Evolutionary conservation across 2,329 filamentous ascomycete genomes (phyloP).

Genomic region (Scopulariopsis brevicaulis): DNA sequence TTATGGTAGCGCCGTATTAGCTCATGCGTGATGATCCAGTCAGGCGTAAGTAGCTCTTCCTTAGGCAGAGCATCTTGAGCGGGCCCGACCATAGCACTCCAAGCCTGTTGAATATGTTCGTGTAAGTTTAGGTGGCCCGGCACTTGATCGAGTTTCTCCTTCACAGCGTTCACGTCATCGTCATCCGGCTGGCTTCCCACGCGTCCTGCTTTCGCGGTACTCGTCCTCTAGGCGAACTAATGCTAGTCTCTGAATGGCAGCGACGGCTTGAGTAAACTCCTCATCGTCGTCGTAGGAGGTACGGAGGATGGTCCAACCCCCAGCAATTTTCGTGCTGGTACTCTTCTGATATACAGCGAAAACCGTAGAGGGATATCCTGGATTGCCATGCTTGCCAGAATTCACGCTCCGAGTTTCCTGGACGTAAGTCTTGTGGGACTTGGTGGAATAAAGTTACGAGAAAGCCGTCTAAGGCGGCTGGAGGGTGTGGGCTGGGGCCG

Average conservation of each 20-base stretch:
- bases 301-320: slow-evolving; percentile 5
- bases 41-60: background rate
- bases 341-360: slow-evolving; percentile 1
- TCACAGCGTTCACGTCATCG: background rate
- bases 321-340: slow-evolving; percentile 5
- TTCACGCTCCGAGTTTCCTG: background rate
- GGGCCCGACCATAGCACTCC: slow-evolving; percentile 7
- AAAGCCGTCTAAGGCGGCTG: slow-evolving; percentile 6
- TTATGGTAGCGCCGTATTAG: slow-evolving; percentile 3
- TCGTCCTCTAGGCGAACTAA: slow-evolving; percentile 2
- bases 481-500: background rate
- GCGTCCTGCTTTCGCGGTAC: background rate
- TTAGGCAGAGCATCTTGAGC: slow-evolving; percentile 5
- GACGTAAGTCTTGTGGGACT: background rate
- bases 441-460: background rate
- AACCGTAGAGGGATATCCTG: background rate
- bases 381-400: background rate
- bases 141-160: background rate
- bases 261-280: slow-evolving; percentile 1
- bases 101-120: background rate
- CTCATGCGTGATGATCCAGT: slow-evolving; percentile 6
- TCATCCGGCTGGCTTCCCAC: slow-evolving; percentile 2
- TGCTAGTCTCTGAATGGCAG: slow-evolving; percentile 4
- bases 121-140: background rate
- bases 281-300: slow-evolving; percentile 5